Evolutionary conservation across 306 rosid species (phyloP).

Genomic region (Dalbergia oliveri): DNA sequence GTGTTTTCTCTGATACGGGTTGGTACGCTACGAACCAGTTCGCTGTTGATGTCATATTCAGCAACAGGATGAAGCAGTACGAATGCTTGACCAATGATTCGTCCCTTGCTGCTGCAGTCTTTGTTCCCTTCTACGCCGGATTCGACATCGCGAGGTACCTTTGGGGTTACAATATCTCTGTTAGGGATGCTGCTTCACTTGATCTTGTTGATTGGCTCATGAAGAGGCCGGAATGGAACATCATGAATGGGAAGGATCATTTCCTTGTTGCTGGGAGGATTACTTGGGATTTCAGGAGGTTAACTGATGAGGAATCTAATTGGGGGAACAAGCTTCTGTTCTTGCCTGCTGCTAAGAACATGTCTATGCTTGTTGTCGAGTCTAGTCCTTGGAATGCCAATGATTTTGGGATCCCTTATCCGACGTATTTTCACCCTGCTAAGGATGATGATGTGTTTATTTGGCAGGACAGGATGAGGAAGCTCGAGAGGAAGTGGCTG

Average conservation of each 20-base stretch:
- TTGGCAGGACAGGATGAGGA: constrained; percentile 74
- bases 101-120: constrained; percentile 86
- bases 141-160: constrained; percentile 93
- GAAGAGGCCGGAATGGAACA: constrained; percentile 84
- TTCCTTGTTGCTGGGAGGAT: constrained; percentile 98
- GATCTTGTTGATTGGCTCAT: constrained; percentile 85
- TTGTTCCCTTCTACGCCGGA: constrained; percentile 98
- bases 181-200: constrained; percentile 85
- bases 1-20: constrained; percentile 80
- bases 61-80: constrained; percentile 91
- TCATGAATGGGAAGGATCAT: constrained; percentile 94
- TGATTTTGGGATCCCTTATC: constrained; percentile 96
- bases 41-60: constrained; percentile 89
- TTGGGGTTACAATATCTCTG: constrained; percentile 88
- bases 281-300: constrained; percentile 96
- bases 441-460: constrained; percentile 79
- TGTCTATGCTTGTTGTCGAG: constrained; percentile 99
- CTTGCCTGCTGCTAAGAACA: constrained; percentile 91
- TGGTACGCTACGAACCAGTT: constrained; percentile 99
- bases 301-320: constrained; percentile 68
- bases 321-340: constrained; percentile 99
- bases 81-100: constrained; percentile 85
- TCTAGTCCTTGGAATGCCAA: constrained; percentile 99
- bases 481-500: constrained; percentile 71
- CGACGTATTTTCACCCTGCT: constrained; percentile 96